Conservation (phyloP, 345 rosid species). For the Eucalyptus albens region DNA sequence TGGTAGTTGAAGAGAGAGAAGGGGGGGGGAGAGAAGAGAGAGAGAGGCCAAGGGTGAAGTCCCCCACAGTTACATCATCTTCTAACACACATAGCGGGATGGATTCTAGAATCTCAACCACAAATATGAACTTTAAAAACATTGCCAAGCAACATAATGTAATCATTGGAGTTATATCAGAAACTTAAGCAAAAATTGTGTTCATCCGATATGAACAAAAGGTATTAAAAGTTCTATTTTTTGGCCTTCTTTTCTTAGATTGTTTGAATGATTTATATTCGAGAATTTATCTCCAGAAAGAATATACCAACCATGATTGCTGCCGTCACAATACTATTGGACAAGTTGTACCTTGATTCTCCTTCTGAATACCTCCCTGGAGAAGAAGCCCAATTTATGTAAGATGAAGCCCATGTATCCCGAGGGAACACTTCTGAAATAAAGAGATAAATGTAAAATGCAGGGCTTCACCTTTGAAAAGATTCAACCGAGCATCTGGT, state of each 20-base stretch:
- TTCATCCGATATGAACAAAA: neutral
- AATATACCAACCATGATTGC: conserved; percentile 20
- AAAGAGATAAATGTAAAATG: neutral
- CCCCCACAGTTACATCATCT: neutral
- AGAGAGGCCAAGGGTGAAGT: neutral
- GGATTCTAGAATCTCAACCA: neutral
- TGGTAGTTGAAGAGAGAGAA: neutral
- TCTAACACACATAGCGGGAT: neutral
- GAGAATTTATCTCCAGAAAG: neutral
- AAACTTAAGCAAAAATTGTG: neutral
- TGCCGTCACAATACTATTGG: conserved; percentile 6
- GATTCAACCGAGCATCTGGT: conserved; percentile 38
- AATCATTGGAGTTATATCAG: neutral
- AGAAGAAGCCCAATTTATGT: neutral
- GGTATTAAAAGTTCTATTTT: neutral
- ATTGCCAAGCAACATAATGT: neutral
- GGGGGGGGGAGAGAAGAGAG: accelerated
- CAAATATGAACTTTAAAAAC: neutral
- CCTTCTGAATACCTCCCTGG: conserved; percentile 53
- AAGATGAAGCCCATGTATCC: neutral
- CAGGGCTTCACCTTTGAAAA: conserved; percentile 24
- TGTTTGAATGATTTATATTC: neutral
- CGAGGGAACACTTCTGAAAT: neutral
- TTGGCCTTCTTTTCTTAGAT: neutral
- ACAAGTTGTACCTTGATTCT: conserved; percentile 36